Base-by-base conservation (phyloP, 805 yeast genomes). In the Komagataella mondaviorum region DNA sequence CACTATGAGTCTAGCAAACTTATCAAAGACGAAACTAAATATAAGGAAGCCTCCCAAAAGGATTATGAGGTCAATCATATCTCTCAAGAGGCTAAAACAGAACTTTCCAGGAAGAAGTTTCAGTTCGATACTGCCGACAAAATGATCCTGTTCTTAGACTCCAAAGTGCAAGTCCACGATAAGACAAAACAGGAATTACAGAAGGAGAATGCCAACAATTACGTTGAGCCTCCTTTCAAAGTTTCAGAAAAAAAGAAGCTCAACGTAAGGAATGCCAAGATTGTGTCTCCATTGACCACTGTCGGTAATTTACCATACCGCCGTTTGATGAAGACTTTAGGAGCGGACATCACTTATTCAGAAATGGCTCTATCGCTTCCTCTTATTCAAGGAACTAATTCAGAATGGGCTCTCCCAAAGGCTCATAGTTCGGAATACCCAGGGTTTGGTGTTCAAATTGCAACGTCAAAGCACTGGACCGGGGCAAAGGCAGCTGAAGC, bases 391-490 rank as follows among this genome's bases (percentile, higher is more conserved):
- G 99, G 97, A 24, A 77, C 84, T 16, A 88, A 88, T 63, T 80
- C 95, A 2, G 99, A 93, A 66, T 93, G 99, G 99, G 99, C 99
- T 0, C 72, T 93, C 48, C 88, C 96, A 18, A 86, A 90, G 60
- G 93, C 96, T 4, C 97, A 93, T 64, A 63, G 68, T 18, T 68
- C 80, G 2, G 99, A 93, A 63, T 73, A 75, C 51, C 95, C 91
- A 5, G 93, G 93, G 0, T 93, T 84, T 66, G 99, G 96, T 50
- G 87, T 89, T 16, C 99, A 93, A 70, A 78, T 93, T 45, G 97
- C 98, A 3, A 79, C 96, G 20, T 71, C 89, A 14, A 90, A 90
- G 66, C 88, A 86, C 53, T 88, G 96, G 95, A 95, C 89, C 59
- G 96, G 95, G 2, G 78, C 88, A 23, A 88, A 88, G 65, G 95